Evolutionary conservation across 805 yeast species (phyloP), one percentile per base, ranked within the genome.

Genomic region (Ogataea wickerhamii): DNA sequence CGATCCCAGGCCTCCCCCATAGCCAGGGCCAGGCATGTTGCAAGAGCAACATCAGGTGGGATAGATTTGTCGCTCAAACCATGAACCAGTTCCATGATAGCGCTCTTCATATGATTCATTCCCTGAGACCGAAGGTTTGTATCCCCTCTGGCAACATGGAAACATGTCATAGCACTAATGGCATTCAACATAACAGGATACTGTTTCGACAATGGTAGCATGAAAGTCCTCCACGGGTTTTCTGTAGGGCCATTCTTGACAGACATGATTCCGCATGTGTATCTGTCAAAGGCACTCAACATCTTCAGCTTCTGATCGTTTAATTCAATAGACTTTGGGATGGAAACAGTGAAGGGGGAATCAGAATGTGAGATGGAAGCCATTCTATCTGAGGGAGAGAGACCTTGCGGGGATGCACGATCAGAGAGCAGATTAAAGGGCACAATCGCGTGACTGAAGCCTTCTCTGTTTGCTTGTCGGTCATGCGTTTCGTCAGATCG

Each of bases 1-100:
- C 78, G 71, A 51, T 78, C 81, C 87, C 87, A 80, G 0, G 81
- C 70, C 53, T 81, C 87, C 27, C 82, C 73, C 41, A 77, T 72
- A 0, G 86, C 82, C 38, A 81, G 61, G 16, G 77, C 74, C 40
- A 81, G 54, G 43, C 86, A 80, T 0, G 85, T 75, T 0, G 82
- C 78, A 16, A 81, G 60, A 1, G 86, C 86, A 10, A 80, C 78
- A 44, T 79, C 85, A 8, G 78, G 78, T 2, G 82, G 80, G 20
- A 75, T 62, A 2, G 65, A 44, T n/a, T 61, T 52, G 33, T 58
- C 58, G 30, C 66, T 61, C 24, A 81, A 61, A 0, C 83, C 84
- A 43, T 70, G 69, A 7, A 80, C 84, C 11, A 80, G 58, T 39
- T 76, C 82, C 21, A 70, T 61, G 47, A 81, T 74, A 13, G 84